Conservation (phyloP, 179 eudicot species). For the Beta lomatogona region DNA sequence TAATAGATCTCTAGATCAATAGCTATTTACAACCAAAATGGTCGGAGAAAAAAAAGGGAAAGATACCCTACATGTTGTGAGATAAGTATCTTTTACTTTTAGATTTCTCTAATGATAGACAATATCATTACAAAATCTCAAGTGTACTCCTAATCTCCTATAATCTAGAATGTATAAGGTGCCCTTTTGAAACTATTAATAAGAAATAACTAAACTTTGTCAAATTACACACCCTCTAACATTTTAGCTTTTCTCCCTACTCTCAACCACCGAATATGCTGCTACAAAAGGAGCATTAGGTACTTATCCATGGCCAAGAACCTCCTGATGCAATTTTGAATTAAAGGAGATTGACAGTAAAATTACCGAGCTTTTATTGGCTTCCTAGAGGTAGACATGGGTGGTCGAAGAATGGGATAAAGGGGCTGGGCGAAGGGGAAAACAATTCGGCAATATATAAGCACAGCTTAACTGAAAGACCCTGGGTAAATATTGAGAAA, state of each 20-base stretch:
- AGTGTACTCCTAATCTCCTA: no score
- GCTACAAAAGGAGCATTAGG: not conserved
- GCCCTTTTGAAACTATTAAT: not conserved
- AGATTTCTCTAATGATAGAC: not conserved
- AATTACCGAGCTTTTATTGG: no score
- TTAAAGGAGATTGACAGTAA: not conserved
- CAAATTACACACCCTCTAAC: not conserved
- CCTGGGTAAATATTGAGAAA: not conserved
- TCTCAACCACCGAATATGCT: not conserved
- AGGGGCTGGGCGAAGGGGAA: not conserved
- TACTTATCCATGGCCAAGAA: not conserved
- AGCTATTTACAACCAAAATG: not conserved
- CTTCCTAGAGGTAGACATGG: no score
- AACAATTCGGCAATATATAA: not conserved
- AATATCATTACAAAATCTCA: not conserved
- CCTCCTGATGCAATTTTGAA: not conserved
- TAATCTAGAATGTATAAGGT: not conserved
- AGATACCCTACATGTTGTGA: not conserved
- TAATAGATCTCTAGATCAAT: not conserved
- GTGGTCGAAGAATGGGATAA: no score
- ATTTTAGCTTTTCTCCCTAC: not conserved
- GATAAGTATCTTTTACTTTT: not conserved
- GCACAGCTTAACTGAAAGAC: not conserved
- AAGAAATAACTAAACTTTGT: not conserved
- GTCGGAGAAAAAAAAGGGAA: not conserved